Evolutionary conservation across 2,329 filamentous ascomycete species (phyloP).

Genomic region (Onygenales sp.): DNA sequence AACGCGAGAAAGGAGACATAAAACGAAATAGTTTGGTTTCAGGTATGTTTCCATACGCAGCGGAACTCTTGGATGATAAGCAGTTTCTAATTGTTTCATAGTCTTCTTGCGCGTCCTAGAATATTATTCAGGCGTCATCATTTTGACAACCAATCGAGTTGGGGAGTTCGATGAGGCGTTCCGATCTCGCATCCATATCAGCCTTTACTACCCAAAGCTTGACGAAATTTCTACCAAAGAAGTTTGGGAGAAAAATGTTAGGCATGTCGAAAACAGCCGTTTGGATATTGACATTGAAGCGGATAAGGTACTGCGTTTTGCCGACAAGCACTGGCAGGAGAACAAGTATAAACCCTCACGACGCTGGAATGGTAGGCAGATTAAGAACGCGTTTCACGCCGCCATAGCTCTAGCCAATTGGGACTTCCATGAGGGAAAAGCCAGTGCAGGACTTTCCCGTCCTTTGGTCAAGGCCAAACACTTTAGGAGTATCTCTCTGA

Average conservation of each 20-base stretch:
- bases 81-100: slow-evolving; percentile 6
- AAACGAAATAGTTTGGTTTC: slow-evolving; percentile 34
- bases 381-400: slow-evolving; percentile 28
- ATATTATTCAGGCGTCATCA: slow-evolving; percentile 40
- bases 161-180: slow-evolving; percentile 43
- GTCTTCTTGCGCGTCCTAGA: slow-evolving; percentile 41
- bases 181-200: slow-evolving; percentile 39
- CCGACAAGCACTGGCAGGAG: slow-evolving; percentile 9
- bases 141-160: slow-evolving; percentile 44
- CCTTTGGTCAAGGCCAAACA: neutral
- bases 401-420: slow-evolving; percentile 24
- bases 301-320: slow-evolving; percentile 11
- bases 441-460: neutral
- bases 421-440: slow-evolving; percentile 6
- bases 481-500: neutral
- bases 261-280: slow-evolving; percentile 7
- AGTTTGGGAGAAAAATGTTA: slow-evolving; percentile 17
- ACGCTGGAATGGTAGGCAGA: slow-evolving; percentile 28
- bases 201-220: slow-evolving; percentile 31
- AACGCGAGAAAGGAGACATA: slow-evolving; percentile 24
- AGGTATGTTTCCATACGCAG: slow-evolving; percentile 7
- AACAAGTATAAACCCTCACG: slow-evolving; percentile 6
- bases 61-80: neutral
- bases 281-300: slow-evolving; percentile 6
- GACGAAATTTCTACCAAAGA: slow-evolving; percentile 9